Evolutionary conservation across 495 filamentous ascomycete species (phyloP), one percentile per base, ranked within the genome.

Genomic region (Aspergillus biplanus): DNA sequence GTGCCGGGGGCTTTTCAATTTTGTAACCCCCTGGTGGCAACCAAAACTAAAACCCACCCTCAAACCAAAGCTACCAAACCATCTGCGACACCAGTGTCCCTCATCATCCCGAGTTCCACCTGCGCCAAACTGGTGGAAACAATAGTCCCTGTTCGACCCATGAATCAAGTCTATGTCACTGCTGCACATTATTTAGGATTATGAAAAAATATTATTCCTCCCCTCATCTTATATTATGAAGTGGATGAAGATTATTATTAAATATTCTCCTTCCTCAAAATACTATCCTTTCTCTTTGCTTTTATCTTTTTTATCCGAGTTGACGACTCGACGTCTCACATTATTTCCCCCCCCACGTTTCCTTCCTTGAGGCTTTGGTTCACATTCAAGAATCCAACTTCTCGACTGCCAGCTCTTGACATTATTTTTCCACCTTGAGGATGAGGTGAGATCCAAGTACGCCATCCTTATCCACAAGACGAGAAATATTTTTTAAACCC

Each of bases 81-180:
- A 65, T 37, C 62, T 65, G 62, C 18, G 62, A 65, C 62, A 59
- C 62, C 59, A 59, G 64, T 59, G 54, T 62, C 59, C 56, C 56
- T 62, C 64, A 59, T 59, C 52, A 63, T 56, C 64, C 59, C 52
- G 47, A 66, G 58, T 27, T 42, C 58, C 57, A 64, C 61, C 52
- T 35, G 61, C 67, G 61, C 62, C 58, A 66, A 62, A 66, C 64
- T 60, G 56, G 63, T 65, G 63, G 61, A 69, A 63, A 67, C 60
- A 69, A 66, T 66, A 66, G 61, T 64, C 61, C 44, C 52, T 55
- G 61, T 32, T 59, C 53, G 52, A 56, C 53, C 63, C 52, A 58
- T 59, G 59, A 58, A 59, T 56, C 49, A 50, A 65, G 32, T 47
- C n/a, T 58, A 47, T 64, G 56, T 59, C 62, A 64, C 49, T 44